A percentile compares a stretch with the other conserved stretches of the same genome.
Evolutionary conservation across 1,284 basidiomycete species (phyloP).

Genomic region (Exobasidium rhododendri): DNA sequence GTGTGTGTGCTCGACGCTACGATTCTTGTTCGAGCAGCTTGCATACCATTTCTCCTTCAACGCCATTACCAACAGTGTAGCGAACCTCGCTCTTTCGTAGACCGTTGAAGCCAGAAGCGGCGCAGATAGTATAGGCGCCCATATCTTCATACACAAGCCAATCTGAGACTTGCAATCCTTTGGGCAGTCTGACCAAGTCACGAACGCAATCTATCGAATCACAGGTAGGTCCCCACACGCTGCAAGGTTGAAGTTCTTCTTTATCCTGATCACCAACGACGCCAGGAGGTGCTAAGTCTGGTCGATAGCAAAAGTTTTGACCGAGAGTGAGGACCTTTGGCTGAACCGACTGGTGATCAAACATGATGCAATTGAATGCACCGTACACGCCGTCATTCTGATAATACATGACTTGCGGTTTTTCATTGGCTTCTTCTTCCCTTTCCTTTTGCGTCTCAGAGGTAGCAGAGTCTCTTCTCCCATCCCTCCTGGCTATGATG

Average conservation of each 20-base stretch:
- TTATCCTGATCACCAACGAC: slow-evolving; percentile 37
- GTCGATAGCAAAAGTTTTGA: slow-evolving; percentile 51
- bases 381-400: slow-evolving; percentile 66
- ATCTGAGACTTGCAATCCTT: slow-evolving; percentile 63
- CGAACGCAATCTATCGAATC: slow-evolving; percentile 74
- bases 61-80: slow-evolving; percentile 56
- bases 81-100: slow-evolving; percentile 54
- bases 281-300: slow-evolving; percentile 26
- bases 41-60: slow-evolving; percentile 11
- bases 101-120: slow-evolving; percentile 83
- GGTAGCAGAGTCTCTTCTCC: slow-evolving; percentile 27
- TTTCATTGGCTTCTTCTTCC: slow-evolving; percentile 15
- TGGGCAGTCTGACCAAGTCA: slow-evolving; percentile 39
- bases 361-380: slow-evolving; percentile 94
- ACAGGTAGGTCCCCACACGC: slow-evolving; percentile 70
- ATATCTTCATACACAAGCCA: slow-evolving; percentile 89
- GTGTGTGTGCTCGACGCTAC: too few relatives aligned
- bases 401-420: slow-evolving; percentile 53
- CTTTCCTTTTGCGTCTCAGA: slow-evolving; percentile 13
- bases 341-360: slow-evolving; percentile 83
- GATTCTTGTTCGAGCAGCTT: slow-evolving; percentile 1
- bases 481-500: slow-evolving; percentile 73
- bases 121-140: slow-evolving; percentile 90
- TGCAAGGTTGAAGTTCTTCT: slow-evolving; percentile 54
- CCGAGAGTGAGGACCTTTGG: slow-evolving; percentile 70